A percentile compares a stretch with the other conserved stretches of the same genome.
These are phyloP conservation scores for Vigna mungo DNA, from an alignment of 306 rosid species.

Conservation along the genomic window DNA sequence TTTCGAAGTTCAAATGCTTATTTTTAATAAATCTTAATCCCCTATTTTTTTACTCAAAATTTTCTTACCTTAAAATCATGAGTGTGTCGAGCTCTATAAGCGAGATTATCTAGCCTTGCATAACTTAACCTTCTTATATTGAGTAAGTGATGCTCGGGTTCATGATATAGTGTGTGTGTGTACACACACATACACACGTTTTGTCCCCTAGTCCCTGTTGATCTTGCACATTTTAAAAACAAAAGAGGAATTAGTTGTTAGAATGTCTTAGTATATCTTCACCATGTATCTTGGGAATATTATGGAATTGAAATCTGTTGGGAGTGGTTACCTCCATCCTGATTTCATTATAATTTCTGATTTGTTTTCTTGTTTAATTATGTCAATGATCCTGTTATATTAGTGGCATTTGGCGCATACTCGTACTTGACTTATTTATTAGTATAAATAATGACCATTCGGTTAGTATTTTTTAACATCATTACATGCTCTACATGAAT, in stretches of 20 bases:
- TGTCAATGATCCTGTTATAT: not conserved
- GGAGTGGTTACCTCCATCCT: not conserved
- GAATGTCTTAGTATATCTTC: constrained; percentile 7
- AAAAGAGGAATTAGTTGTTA: not conserved
- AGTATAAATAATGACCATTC: constrained; percentile 6
- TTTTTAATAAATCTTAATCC: not conserved
- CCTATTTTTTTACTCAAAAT: not conserved
- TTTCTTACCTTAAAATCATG: not conserved
- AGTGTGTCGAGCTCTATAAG: not conserved
- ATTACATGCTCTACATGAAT: not conserved
- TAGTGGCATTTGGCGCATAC: not conserved
- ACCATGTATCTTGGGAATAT: not conserved
- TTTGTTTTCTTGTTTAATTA: not conserved
- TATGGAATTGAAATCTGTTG: not conserved
- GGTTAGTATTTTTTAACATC: not conserved
- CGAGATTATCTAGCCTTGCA: not conserved
- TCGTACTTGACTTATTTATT: not conserved
- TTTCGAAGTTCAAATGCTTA: not conserved
- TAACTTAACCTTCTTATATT: not conserved
- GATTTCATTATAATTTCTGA: not conserved
- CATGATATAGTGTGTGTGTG: not conserved
- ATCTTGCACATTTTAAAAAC: not conserved
- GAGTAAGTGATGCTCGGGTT: not conserved
- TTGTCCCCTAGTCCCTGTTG: not conserved
- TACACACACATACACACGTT: not conserved